Percentiles rank a stretch among this genome's conserved stretches.
Conservation (phyloP, 495 filamentous ascomycete species). For the Xylaria sp. region DNA sequence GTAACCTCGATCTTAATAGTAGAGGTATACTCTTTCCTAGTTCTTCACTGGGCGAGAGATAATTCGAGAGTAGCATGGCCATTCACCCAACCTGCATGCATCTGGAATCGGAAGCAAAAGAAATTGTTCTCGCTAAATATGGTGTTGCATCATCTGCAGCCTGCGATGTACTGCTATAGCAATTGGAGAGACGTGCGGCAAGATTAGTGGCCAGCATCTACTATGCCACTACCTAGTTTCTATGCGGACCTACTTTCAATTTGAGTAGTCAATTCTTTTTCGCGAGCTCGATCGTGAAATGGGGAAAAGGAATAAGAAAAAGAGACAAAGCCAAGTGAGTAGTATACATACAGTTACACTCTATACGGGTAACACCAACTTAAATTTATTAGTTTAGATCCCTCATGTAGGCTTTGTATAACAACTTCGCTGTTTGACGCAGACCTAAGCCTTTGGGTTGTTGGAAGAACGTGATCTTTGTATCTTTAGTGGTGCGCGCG, state of each 20-base stretch:
- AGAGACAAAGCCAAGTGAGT: neutral
- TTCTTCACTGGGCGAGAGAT: neutral
- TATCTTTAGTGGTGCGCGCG: neutral
- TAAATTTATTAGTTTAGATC: neutral
- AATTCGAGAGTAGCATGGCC: neutral
- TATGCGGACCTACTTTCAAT: neutral
- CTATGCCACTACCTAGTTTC: neutral
- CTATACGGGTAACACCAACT: neutral
- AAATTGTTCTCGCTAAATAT: neutral
- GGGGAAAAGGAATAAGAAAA: too few relatives aligned
- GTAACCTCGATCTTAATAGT: neutral
- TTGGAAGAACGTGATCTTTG: neutral
- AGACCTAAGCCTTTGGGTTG: neutral
- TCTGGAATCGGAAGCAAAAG: neutral
- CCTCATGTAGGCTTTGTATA: neutral
- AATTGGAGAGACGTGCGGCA: conserved; percentile 10
- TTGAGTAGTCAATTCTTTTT: neutral
- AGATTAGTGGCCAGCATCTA: conserved; percentile 1
- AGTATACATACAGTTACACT: neutral
- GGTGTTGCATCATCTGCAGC: conserved; percentile 13
- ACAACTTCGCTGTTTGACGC: neutral
- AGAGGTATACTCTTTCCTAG: neutral
- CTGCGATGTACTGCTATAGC: neutral
- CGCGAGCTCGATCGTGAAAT: neutral
- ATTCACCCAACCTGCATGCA: neutral